Base-by-base conservation (phyloP, 192 early-diverging fungal genomes). In the Backusella sp. region DNA sequence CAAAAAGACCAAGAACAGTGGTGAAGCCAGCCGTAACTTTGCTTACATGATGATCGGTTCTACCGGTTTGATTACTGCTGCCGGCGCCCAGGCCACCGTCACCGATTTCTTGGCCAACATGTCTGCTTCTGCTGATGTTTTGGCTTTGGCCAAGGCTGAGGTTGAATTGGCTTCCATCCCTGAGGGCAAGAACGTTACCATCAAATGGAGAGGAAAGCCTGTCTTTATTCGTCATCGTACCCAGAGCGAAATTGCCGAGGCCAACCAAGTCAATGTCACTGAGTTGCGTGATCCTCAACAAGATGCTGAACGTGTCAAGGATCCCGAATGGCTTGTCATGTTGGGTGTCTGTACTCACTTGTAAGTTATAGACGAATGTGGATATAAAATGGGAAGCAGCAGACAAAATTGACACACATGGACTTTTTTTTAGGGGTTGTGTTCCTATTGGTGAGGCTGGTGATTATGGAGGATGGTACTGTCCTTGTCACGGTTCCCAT, bases 161-260 rank as follows among this genome's bases (percentile, higher is more conserved):
- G 93, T 99, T 14, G 94, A 97, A 69, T 86, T 97, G 82, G 86
- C 86, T 75, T 85, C 93, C 66, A 96, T 99, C 80, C 97, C 97
- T 7, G 93, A 97, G 77, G 97, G 97, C 77, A 98, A 95, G 89
- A 98, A 97, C 72, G 93, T 98, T 52, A 94, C 95, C 41, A 86
- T 99, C 86, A 99, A 99, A 92, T 99, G 97, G 97, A 92, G 96
- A 79, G 97, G 97, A 85, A 99, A 99, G 91, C 97, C 97, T 39
- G 91, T 99, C 68, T 97, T 98, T 82, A 92, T 99, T 77, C 93
- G 96, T 83, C 97, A 99, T 87, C 91, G 97, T 77, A 99, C 97
- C 36, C 86, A 89, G 23, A 94, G 91, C 73, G 97, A 99, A 84
- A 99, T 99, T 75, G 90, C 89, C 8, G 97, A 98, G 81, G 96